Conservation (phyloP, 495 filamentous ascomycete species). For the Jackrogersella multiformis region DNA sequence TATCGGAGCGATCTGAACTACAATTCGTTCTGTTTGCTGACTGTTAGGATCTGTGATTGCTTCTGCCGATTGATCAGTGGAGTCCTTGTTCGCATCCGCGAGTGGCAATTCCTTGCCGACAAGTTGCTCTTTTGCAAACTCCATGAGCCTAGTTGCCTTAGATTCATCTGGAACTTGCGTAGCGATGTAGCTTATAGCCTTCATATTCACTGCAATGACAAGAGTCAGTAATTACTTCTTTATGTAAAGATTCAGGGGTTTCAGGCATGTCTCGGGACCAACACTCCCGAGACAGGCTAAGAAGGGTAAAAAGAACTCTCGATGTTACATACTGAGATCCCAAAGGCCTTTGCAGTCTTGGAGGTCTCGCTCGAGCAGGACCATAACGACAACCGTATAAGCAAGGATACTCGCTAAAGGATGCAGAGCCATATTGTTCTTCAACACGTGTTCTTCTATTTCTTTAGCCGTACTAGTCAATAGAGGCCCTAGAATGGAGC, state of each 20-base stretch:
- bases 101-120: background rate
- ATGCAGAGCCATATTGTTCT: background rate
- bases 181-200: background rate
- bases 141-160: background rate
- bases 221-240: no score
- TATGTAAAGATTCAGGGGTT: no score
- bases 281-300: no score
- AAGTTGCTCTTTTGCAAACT: background rate
- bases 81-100: background rate
- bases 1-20: background rate
- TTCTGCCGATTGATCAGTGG: background rate
- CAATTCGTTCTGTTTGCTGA: background rate
- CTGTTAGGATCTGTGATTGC: background rate
- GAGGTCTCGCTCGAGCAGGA: constrained; percentile 3
- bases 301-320: no score
- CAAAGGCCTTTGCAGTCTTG: constrained; percentile 3
- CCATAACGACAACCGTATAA: background rate
- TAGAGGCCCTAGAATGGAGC: background rate
- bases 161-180: background rate
- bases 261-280: no score
- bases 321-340: no score
- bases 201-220: background rate
- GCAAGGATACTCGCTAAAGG: background rate
- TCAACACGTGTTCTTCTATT: background rate
- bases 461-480: background rate